phyloP scores from a whole-genome alignment of 164 flowering plant species.

The Pachysandra terminalis region DNA sequence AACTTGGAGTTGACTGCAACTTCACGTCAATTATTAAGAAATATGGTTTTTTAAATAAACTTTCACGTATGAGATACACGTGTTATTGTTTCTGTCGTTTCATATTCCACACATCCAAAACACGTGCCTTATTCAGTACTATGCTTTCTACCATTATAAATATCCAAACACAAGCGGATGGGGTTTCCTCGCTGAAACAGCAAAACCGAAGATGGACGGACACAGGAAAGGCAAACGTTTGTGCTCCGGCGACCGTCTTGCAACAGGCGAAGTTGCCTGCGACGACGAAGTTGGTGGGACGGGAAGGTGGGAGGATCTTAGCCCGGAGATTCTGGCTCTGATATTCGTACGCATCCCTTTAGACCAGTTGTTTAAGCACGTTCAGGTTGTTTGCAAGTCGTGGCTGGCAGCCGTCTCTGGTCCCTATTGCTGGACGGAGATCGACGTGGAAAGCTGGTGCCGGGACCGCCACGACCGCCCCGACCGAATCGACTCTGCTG shows the following conservation, averaged over 20 bases:
- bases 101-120: too few species aligned
- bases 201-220: not conserved
- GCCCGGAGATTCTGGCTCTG: slow-evolving; percentile 25
- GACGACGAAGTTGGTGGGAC: not conserved
- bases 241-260: not conserved
- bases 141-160: too few species aligned
- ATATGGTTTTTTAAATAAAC: too few species aligned
- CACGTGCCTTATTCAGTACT: too few species aligned
- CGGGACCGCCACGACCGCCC: slow-evolving; percentile 11
- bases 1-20: too few species aligned
- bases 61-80: too few species aligned
- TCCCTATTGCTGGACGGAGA: slow-evolving; percentile 31
- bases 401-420: slow-evolving; percentile 25
- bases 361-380: slow-evolving; percentile 18
- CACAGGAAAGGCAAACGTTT: not conserved
- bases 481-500: slow-evolving; percentile 8
- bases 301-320: slow-evolving; percentile 23
- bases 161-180: too few species aligned
- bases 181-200: too few species aligned
- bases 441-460: slow-evolving; percentile 31
- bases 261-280: not conserved
- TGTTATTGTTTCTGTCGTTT: too few species aligned
- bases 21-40: too few species aligned
- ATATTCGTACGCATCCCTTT: slow-evolving; percentile 15
- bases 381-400: slow-evolving; percentile 26